Conservation (phyloP, 345 rosid species). For the Camelina sativa region DNA sequence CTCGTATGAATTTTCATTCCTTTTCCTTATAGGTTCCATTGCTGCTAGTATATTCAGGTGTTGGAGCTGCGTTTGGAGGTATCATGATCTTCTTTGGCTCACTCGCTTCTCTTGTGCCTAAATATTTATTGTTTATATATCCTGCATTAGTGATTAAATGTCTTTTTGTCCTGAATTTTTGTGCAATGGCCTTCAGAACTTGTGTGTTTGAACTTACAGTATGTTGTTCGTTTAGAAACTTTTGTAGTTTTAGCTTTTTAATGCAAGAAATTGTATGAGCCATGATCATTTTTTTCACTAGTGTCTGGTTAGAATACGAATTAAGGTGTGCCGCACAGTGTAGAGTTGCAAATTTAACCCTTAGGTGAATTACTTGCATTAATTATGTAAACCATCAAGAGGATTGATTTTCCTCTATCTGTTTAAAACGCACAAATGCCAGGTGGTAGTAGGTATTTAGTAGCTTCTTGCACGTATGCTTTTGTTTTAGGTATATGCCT, state of each 20-base stretch:
- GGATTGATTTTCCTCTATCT: background rate
- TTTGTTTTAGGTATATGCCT: background rate
- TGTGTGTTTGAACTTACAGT: slow-evolving; percentile 7
- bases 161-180: slow-evolving; percentile 6
- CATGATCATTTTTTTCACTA: background rate
- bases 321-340: background rate
- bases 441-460: slow-evolving; percentile 19
- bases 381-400: background rate
- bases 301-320: background rate
- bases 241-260: background rate
- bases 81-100: slow-evolving; percentile 23
- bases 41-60: slow-evolving; percentile 72
- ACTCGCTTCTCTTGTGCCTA: slow-evolving; percentile 9
- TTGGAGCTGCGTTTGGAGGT: slow-evolving; percentile 95
- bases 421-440: slow-evolving; percentile 3
- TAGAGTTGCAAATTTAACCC: slow-evolving; percentile 7
- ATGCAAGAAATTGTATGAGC: background rate
- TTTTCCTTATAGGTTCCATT: slow-evolving; percentile 69
- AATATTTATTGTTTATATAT: background rate
- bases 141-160: background rate
- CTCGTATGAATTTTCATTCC: slow-evolving; percentile 4
- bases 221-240: background rate
- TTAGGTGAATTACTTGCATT: slow-evolving; percentile 8
- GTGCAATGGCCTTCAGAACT: slow-evolving; percentile 1
- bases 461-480: slow-evolving; percentile 15